Conservation (phyloP, 768 basidiomycete genomes). For the Mrakia gelida region DNA sequence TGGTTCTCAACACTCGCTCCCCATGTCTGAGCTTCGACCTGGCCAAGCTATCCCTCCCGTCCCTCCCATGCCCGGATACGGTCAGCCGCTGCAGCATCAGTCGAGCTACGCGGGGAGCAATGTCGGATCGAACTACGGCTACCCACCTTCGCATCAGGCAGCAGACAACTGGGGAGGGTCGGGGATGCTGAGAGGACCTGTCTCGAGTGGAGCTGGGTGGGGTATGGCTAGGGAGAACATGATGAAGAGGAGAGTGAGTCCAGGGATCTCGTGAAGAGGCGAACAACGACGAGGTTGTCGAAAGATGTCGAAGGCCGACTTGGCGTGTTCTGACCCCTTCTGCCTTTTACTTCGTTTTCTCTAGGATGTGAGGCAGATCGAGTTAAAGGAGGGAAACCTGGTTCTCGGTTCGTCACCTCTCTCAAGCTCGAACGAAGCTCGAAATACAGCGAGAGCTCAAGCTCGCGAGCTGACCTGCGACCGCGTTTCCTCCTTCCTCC, state of each 20-base stretch:
- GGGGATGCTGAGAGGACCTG: neutral
- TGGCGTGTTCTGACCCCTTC: too few species aligned
- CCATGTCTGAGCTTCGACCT: constrained; percentile 10
- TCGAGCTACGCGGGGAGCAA: neutral
- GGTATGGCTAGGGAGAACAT: constrained; percentile 3
- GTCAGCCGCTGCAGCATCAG: neutral
- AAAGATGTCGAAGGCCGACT: neutral
- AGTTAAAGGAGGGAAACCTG: constrained; percentile 20
- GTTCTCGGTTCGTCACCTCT: neutral
- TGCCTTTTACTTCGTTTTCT: neutral
- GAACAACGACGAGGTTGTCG: neutral
- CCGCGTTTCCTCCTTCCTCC: too few species aligned
- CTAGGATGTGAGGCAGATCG: constrained; percentile 13
- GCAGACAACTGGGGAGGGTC: neutral
- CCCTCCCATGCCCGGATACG: neutral
- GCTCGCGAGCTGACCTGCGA: too few species aligned
- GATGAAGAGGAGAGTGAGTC: constrained; percentile 13
- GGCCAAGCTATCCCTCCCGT: constrained; percentile 6
- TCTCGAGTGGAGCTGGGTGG: neutral
- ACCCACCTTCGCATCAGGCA: neutral
- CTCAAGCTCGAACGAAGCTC: too few species aligned
- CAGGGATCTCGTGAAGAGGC: neutral
- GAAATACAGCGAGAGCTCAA: too few species aligned
- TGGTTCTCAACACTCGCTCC: neutral
- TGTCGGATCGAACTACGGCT: neutral